Conservation (phyloP, 352 stramenopile genomes). For the Halophytophthora batemanensis region DNA sequence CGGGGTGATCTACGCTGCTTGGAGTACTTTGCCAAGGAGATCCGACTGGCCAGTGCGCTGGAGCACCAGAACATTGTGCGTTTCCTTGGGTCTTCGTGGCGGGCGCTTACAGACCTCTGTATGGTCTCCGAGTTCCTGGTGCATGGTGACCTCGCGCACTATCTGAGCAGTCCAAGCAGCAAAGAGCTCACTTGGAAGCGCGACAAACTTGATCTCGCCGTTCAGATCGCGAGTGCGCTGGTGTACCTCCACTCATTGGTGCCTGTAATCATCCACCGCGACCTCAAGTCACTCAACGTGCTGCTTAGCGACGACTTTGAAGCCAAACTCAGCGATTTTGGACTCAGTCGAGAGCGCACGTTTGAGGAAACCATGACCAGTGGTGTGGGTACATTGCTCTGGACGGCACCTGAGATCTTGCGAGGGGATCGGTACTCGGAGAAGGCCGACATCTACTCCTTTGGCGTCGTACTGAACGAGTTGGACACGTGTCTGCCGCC, state of each 20-base stretch:
- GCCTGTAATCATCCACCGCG: constrained; percentile 37
- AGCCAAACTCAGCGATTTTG: constrained; percentile 43
- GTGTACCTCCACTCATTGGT: constrained; percentile 13
- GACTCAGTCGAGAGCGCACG: constrained; percentile 29
- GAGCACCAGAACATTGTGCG: constrained; percentile 30
- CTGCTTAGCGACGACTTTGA: constrained; percentile 29
- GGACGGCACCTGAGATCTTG: constrained; percentile 36
- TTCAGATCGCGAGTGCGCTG: constrained; percentile 22
- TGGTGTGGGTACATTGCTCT: constrained; percentile 37
- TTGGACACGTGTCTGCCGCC: constrained; percentile 27
- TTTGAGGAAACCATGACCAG: constrained; percentile 40
- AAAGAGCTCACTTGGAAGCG: constrained; percentile 4
- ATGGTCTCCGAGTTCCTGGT: constrained; percentile 28
- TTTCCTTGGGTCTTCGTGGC: constrained; percentile 27
- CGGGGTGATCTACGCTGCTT: constrained; percentile 10
- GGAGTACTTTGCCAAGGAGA: constrained; percentile 23
- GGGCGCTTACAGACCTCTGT: constrained; percentile 18
- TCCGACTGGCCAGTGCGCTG: constrained; percentile 16
- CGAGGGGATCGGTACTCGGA: constrained; percentile 30
- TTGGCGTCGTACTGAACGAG: constrained; percentile 33
- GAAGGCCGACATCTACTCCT: constrained; percentile 39
- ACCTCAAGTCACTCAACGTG: constrained; percentile 51
- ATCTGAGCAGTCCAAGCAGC: constrained; percentile 8
- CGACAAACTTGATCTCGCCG: constrained; percentile 17
- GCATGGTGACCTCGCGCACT: constrained; percentile 15